phyloP scores from a whole-genome alignment of 2,329 filamentous ascomycete species.

The Colletotrichum orchidophilum region DNA sequence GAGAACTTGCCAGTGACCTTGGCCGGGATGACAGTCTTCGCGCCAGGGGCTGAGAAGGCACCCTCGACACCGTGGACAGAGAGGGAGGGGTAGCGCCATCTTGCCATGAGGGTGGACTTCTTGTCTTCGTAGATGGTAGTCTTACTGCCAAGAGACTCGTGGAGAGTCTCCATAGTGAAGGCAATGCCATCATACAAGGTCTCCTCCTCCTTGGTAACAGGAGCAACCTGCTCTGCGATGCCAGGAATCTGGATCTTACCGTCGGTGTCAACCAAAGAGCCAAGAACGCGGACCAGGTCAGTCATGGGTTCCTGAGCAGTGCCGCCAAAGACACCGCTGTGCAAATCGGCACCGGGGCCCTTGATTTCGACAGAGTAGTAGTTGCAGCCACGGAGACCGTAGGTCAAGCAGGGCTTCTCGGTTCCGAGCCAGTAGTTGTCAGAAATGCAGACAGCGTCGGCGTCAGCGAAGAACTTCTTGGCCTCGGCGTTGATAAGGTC shows the following conservation, averaged over 20 bases:
- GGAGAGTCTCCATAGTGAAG: constrained; percentile 95
- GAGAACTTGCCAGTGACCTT: constrained; percentile 99
- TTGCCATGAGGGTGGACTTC: constrained; percentile 91
- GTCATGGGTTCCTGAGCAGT: constrained; percentile 99
- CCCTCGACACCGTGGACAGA: constrained; percentile 96
- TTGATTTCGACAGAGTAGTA: constrained; percentile 95
- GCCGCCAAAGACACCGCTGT: constrained; percentile 96
- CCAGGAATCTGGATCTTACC: constrained; percentile 97
- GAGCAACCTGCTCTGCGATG: constrained; percentile 90
- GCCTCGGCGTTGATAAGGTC: constrained; percentile 93
- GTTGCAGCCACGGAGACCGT: constrained; percentile 96
- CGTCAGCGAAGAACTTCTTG: constrained; percentile 93
- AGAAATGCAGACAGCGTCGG: constrained; percentile 96
- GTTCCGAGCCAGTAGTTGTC: constrained; percentile 99
- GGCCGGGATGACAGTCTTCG: constrained; percentile 98
- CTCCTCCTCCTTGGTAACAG: constrained; percentile 86
- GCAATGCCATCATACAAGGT: constrained; percentile 88
- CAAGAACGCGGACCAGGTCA: constrained; percentile 85
- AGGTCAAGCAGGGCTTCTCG: constrained; percentile 97
- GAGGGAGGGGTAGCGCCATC: constrained; percentile 94
- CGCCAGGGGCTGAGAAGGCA: constrained; percentile 90
- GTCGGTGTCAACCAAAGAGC: constrained; percentile 84
- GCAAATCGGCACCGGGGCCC: constrained; percentile 91
- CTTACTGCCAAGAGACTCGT: constrained; percentile 89
- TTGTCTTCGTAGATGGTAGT: constrained; percentile 90